Conservation (phyloP, 495 filamentous ascomycete species). For the Rhizodiscina lignyota region DNA sequence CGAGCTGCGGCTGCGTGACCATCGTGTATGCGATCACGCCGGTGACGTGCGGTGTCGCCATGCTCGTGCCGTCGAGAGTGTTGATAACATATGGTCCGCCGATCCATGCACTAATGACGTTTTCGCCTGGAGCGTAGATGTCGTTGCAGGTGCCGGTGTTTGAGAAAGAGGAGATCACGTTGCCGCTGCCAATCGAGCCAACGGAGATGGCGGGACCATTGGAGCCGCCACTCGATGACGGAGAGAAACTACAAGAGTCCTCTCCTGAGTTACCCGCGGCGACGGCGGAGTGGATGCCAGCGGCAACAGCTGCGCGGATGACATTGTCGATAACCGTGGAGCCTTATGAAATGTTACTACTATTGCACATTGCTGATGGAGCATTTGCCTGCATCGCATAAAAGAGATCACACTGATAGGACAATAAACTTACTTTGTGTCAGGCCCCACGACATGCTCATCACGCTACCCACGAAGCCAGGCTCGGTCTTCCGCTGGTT, state of each 20-base stretch:
- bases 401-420: too few species aligned
- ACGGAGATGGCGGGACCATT: constrained; percentile 20
- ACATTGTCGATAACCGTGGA: constrained; percentile 16
- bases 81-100: constrained; percentile 17
- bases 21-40: constrained; percentile 34
- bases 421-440: not conserved
- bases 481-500: constrained; percentile 13
- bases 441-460: constrained; percentile 26
- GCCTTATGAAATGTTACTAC: too few species aligned
- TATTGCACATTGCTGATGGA: too few species aligned
- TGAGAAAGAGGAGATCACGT: constrained; percentile 18
- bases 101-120: constrained; percentile 21
- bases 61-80: constrained; percentile 21
- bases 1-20: constrained; percentile 17
- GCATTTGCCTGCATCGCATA: too few species aligned
- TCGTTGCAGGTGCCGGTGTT: constrained; percentile 28
- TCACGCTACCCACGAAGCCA: constrained; percentile 23
- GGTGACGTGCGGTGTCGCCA: constrained; percentile 31
- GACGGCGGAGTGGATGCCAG: constrained; percentile 91
- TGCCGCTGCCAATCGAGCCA: constrained; percentile 19
- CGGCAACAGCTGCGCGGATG: constrained; percentile 46
- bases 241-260: constrained; percentile 43
- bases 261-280: constrained; percentile 97
- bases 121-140: constrained; percentile 26
- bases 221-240: constrained; percentile 18